These are phyloP conservation scores for Paralagenidium karlingii DNA, from an alignment of 352 stramenopile species.

Conservation along the genomic window DNA sequence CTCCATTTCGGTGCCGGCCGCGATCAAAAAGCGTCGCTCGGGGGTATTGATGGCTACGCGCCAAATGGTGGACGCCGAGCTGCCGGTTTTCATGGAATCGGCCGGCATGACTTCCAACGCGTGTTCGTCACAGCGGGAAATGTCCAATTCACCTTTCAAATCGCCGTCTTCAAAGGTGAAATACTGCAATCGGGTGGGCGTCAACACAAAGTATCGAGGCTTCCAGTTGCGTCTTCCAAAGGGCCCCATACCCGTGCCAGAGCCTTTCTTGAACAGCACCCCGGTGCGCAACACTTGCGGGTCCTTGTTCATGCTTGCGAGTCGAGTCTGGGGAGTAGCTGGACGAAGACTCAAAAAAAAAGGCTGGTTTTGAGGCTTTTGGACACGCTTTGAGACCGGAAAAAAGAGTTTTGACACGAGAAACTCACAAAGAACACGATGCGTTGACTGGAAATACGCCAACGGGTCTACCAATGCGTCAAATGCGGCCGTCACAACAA, in stretches of 20 bases:
- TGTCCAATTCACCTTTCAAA: slow-evolving; percentile 54
- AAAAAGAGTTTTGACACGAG: too few species aligned
- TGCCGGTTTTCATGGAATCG: slow-evolving; percentile 61
- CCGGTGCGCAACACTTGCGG: slow-evolving; percentile 50
- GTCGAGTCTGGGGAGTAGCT: too few species aligned
- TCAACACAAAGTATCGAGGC: slow-evolving; percentile 67
- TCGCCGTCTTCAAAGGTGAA: slow-evolving; percentile 75
- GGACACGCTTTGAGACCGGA: too few species aligned
- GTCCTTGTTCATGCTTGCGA: slow-evolving; percentile 20
- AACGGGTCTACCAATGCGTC: too few species aligned
- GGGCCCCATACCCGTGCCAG: slow-evolving; percentile 22
- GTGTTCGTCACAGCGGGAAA: slow-evolving; percentile 39
- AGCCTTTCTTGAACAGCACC: slow-evolving; percentile 77
- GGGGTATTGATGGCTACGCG: slow-evolving; percentile 57
- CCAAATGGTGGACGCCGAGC: slow-evolving; percentile 63
- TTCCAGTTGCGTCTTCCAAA: slow-evolving; percentile 73
- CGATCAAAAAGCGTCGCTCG: slow-evolving; percentile 42
- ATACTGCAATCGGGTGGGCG: slow-evolving; percentile 37
- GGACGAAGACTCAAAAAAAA: too few species aligned
- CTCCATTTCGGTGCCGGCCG: slow-evolving; percentile 60
- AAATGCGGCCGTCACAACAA: too few species aligned
- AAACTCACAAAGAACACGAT: too few species aligned
- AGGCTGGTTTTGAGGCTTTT: too few species aligned
- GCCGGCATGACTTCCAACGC: slow-evolving; percentile 71
- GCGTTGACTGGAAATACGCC: too few species aligned